phyloP scores from a whole-genome alignment of 768 basidiomycete genomes.

The Kwoniella pini region DNA sequence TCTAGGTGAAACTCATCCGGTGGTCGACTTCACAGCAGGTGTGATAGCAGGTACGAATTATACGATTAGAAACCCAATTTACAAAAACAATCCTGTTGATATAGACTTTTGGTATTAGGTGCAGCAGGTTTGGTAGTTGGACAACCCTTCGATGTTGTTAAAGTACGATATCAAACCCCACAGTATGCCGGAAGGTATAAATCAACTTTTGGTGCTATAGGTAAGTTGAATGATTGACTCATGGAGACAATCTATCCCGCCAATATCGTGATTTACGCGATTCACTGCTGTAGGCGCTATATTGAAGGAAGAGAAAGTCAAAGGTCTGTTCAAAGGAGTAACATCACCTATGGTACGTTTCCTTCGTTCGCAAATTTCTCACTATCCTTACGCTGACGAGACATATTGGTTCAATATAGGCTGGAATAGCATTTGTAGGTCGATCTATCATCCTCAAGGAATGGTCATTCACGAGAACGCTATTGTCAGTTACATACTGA shows the following conservation, averaged over 20 bases:
- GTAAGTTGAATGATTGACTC: slow-evolving; percentile 27
- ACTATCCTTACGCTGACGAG: background rate
- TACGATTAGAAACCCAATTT: background rate
- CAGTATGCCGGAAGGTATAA: slow-evolving; percentile 47
- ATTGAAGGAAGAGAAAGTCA: slow-evolving; percentile 48
- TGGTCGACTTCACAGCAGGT: slow-evolving; percentile 76
- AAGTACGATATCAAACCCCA: slow-evolving; percentile 54
- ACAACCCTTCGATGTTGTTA: slow-evolving; percentile 73
- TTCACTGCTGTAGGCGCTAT: slow-evolving; percentile 48
- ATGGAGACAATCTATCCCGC: too few species aligned
- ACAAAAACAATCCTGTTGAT: background rate
- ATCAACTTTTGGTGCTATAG: slow-evolving; percentile 46
- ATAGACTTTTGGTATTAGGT: slow-evolving; percentile 53
- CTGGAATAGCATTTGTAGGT: slow-evolving; percentile 53
- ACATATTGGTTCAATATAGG: slow-evolving; percentile 23
- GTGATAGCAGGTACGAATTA: slow-evolving; percentile 62
- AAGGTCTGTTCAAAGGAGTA: slow-evolving; percentile 54
- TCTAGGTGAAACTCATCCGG: slow-evolving; percentile 55
- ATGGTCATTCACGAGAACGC: background rate
- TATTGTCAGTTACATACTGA: background rate
- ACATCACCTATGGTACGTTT: slow-evolving; percentile 72
- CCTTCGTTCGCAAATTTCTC: background rate
- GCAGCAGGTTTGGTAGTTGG: slow-evolving; percentile 69
- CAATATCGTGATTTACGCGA: background rate
- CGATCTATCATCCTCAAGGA: too few species aligned